Evolutionary conservation across 228 moss, liverwort and hornwort species (phyloP), one percentile per base, ranked within the genome.

Genomic region (Sphagnum magellanicum): DNA sequence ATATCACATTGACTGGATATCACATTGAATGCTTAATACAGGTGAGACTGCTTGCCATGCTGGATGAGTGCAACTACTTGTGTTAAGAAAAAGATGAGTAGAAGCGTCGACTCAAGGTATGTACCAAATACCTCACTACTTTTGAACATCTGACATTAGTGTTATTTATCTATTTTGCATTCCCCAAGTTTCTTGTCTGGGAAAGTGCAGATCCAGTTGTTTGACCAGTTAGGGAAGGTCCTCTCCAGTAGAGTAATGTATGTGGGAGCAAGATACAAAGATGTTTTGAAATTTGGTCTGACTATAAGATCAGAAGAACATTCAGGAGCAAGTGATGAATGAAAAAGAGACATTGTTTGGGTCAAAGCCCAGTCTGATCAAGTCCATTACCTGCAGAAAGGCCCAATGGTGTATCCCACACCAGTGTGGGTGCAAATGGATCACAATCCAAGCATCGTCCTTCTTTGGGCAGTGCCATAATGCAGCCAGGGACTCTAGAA

Each of bases 21-120:
- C 53, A 53, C 7, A 12, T 12, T 6, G 53, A 53, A 53, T 8
- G 51, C 50, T 50, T 8, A 73, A 8, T 63, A 62, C 84, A 94
- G 94, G 94, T 94, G 63, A 85, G 91, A 14, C 67, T 94, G 60
- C 65, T 94, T 51, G 87, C 94, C 14, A 94, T 94, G 94, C 71
- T 94, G 68, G 91, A 91, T 67, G 94, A 94, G 66, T 94, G 91
- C 77, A 94, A 94, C 58, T 87, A 82, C 76, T 82, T 94, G 47
- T 83, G 94, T 55, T 87, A 94, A 75, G 94, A 94, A 68, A 94
- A 91, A 68, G 94, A 94, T 68, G 94, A 94, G 78, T 91, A 94
- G 75, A 94, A 94, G 77, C 81, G 87, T 51, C 87, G 91, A 72
- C 81, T 91, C 13, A 84, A 88, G 77, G 92, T 92, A 84, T 10